Percentiles rank a stretch among this genome's conserved stretches.
Evolutionary conservation across 2,329 filamentous ascomycete species (phyloP).

Genomic region (Penicillium sp.): DNA sequence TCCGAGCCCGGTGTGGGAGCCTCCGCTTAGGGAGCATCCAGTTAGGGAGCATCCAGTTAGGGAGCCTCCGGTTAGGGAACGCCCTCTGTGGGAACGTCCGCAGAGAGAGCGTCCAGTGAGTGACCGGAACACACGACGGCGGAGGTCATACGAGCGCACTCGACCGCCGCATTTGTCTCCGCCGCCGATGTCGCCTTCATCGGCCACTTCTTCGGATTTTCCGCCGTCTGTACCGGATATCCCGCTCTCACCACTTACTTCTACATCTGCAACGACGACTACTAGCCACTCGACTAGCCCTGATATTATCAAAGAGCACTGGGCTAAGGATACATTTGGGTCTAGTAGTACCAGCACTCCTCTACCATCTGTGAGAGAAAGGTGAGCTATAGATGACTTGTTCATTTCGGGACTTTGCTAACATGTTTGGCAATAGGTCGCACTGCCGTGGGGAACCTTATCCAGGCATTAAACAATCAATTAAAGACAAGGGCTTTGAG

Average conservation of each 20-base stretch:
- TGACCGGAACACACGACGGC: slow-evolving; percentile 24
- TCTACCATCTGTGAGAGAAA: slow-evolving; percentile 24
- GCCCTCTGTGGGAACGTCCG: slow-evolving; percentile 12
- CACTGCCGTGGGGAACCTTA: slow-evolving; percentile 29
- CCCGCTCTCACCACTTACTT: slow-evolving; percentile 30
- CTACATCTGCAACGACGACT: slow-evolving; percentile 13
- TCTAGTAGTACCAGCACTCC: slow-evolving; percentile 23
- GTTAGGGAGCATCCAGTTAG: not conserved
- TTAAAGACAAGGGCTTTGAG: slow-evolving; percentile 31
- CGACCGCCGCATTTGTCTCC: slow-evolving; percentile 24
- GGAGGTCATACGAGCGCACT: slow-evolving; percentile 31
- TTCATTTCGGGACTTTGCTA: not conserved
- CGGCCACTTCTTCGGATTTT: slow-evolving; percentile 24
- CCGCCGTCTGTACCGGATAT: slow-evolving; percentile 27
- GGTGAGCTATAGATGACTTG: slow-evolving; percentile 19
- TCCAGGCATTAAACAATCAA: slow-evolving; percentile 22
- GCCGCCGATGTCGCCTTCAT: slow-evolving; percentile 24
- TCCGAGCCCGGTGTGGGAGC: slow-evolving; percentile 19
- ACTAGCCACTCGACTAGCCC: slow-evolving; percentile 27
- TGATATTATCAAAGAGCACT: slow-evolving; percentile 31
- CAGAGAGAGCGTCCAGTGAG: not conserved
- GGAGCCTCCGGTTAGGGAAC: not conserved
- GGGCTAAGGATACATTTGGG: slow-evolving; percentile 36
- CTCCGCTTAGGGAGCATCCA: slow-evolving; percentile 6
- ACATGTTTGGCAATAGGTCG: slow-evolving; percentile 21